Percentiles rank a stretch among this genome's conserved stretches.
Evolutionary conservation across 495 filamentous ascomycete genomes (phyloP).

Genomic region (Amniculicola lignicola): DNA sequence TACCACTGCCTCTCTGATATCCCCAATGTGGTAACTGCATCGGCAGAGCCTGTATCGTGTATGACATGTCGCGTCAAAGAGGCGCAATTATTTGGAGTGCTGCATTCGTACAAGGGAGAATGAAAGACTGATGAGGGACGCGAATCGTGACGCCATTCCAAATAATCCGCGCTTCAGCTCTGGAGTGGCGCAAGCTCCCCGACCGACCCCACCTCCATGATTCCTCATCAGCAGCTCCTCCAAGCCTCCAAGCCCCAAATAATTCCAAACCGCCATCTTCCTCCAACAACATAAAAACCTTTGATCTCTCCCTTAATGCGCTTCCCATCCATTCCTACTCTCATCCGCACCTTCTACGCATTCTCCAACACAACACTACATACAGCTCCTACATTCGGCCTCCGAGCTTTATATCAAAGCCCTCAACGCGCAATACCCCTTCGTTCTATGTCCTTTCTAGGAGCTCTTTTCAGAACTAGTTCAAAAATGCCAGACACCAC

Average conservation of each 20-base stretch:
- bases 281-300: background rate
- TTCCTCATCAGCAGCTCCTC: slow-evolving; percentile 18
- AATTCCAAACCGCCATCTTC: background rate
- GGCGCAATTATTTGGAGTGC: too few species aligned
- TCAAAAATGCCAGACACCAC: slow-evolving; percentile 54
- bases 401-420: slow-evolving; percentile 13
- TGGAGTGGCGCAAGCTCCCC: slow-evolving; percentile 24
- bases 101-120: too few species aligned
- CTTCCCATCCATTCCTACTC: slow-evolving; percentile 48
- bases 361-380: slow-evolving; percentile 40
- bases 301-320: slow-evolving; percentile 50
- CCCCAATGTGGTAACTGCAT: too few species aligned
- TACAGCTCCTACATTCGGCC: background rate
- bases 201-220: slow-evolving; percentile 14
- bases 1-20: too few species aligned
- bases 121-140: too few species aligned
- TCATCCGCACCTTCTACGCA: slow-evolving; percentile 54
- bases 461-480: slow-evolving; percentile 70
- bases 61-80: too few species aligned
- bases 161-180: slow-evolving; percentile 2
- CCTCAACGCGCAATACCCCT: slow-evolving; percentile 37
- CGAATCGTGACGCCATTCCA: slow-evolving; percentile 25
- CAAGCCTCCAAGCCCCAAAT: background rate
- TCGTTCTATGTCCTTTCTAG: slow-evolving; percentile 67
- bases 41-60: too few species aligned